Percentiles rank a stretch among this genome's conserved stretches.
These are phyloP conservation scores for Phytophthora hibernalis DNA, from an alignment of 352 stramenopile species.

Conservation along the genomic window DNA sequence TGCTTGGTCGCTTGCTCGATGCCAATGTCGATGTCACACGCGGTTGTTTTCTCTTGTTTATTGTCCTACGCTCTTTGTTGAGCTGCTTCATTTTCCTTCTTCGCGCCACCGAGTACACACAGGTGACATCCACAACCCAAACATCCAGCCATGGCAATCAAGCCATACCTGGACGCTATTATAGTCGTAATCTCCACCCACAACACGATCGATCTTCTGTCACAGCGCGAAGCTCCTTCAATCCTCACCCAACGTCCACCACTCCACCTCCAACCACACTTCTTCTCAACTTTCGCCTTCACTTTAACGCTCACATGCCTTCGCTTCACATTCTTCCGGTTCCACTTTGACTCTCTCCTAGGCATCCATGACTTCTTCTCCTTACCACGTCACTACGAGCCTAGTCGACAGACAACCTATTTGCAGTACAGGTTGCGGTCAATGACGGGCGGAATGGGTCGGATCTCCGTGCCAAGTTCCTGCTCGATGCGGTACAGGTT, in stretches of 20 bases:
- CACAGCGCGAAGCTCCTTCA: slow-evolving; percentile 3
- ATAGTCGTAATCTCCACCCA: neutral
- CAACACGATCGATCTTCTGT: slow-evolving; percentile 3
- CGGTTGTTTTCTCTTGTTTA: neutral
- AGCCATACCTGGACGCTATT: neutral
- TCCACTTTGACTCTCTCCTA: slow-evolving; percentile 5
- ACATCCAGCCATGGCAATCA: slow-evolving; percentile 4
- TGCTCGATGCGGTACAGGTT: slow-evolving; percentile 98
- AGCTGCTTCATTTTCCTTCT: slow-evolving; percentile 5
- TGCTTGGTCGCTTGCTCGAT: neutral
- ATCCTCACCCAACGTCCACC: neutral
- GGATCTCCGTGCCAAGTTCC: slow-evolving; percentile 99
- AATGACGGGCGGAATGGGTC: slow-evolving; percentile 98
- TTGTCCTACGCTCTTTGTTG: neutral
- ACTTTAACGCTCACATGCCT: slow-evolving; percentile 14
- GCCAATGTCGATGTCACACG: neutral
- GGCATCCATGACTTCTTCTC: slow-evolving; percentile 4
- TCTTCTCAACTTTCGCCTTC: slow-evolving; percentile 31
- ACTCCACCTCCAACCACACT: neutral
- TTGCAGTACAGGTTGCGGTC: slow-evolving; percentile 99
- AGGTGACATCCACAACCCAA: slow-evolving; percentile 23
- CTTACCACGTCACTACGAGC: slow-evolving; percentile 12
- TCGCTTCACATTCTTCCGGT: slow-evolving; percentile 21
- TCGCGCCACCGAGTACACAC: neutral
- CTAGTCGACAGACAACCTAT: slow-evolving; percentile 40